A percentile compares a stretch with the other conserved stretches of the same genome.
Conservation (phyloP, 495 filamentous ascomycete species). For the Penicillium herquei region DNA sequence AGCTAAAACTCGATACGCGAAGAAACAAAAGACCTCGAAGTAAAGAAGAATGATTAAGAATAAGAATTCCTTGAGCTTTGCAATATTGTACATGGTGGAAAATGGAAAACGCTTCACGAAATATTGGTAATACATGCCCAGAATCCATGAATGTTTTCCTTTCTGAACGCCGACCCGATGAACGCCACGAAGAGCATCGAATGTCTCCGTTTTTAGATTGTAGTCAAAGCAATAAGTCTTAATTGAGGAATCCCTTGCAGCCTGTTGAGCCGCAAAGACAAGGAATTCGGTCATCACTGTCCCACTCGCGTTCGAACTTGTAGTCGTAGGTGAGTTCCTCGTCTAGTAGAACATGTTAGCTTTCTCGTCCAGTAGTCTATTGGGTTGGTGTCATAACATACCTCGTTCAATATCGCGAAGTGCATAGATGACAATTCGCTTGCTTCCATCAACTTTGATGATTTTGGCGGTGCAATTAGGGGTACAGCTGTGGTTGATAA, state of each 20-base stretch:
- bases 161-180: conserved; percentile 17
- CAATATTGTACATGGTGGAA: conserved; percentile 28
- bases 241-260: conserved; percentile 99
- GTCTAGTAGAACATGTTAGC: conserved; percentile 51
- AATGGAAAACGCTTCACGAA: conserved; percentile 12
- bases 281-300: conserved; percentile 90
- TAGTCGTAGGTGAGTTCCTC: conserved; percentile 99
- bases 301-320: conserved; percentile 98
- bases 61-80: conserved; percentile 6
- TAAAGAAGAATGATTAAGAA: not conserved
- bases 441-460: conserved; percentile 98
- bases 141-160: conserved; percentile 11
- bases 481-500: conserved; percentile 98
- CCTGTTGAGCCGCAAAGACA: conserved; percentile 93
- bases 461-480: conserved; percentile 99
- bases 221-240: conserved; percentile 7
- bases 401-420: conserved; percentile 90
- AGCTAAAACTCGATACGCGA: not conserved
- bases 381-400: conserved; percentile 43
- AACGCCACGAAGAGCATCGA: conserved; percentile 17
- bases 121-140: too few species aligned
- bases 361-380: too few species aligned
- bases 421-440: conserved; percentile 98
- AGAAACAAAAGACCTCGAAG: not conserved
- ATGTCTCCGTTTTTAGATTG: conserved; percentile 17